phyloP scores from a whole-genome alignment of 2,329 filamentous ascomycete genomes.

The Exserohilum rostratum region DNA sequence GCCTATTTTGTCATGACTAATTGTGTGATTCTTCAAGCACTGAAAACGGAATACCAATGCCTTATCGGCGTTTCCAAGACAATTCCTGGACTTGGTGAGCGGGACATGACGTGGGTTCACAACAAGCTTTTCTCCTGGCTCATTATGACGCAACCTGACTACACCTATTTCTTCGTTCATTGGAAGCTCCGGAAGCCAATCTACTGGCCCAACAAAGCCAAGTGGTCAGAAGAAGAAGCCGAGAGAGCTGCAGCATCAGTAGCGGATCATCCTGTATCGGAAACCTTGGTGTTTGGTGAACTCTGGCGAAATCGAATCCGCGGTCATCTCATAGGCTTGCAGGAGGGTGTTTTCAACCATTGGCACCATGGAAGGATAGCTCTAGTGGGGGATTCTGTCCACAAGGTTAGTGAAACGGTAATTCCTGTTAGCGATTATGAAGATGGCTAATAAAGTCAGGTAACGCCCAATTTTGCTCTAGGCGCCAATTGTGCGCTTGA shows the following conservation, averaged over 20 bases:
- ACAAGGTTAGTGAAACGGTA: too few species aligned
- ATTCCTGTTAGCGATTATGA: too few species aligned
- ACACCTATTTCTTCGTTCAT: neutral
- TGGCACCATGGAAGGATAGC: constrained; percentile 12
- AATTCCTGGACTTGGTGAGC: neutral
- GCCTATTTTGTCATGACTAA: too few species aligned
- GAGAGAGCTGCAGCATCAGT: neutral
- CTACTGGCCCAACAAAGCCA: neutral
- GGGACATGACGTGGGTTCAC: neutral
- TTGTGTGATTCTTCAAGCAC: too few species aligned
- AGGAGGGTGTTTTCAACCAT: constrained; percentile 10
- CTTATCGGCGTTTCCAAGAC: neutral
- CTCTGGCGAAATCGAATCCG: neutral
- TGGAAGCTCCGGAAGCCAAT: neutral
- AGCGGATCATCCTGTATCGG: neutral
- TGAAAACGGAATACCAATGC: neutral
- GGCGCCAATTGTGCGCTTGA: constrained; percentile 16
- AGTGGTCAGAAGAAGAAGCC: neutral
- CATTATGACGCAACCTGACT: neutral
- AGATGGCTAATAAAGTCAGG: too few species aligned
- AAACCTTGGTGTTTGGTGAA: neutral
- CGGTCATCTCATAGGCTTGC: constrained; percentile 1
- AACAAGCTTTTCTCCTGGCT: neutral
- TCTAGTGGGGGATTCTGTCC: constrained; percentile 13
- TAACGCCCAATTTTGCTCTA: constrained; percentile 18